A percentile compares a stretch with the other conserved stretches of the same genome.
Evolutionary conservation across 1,284 basidiomycete species (phyloP).

Genomic region (Psilocybe mexicana): DNA sequence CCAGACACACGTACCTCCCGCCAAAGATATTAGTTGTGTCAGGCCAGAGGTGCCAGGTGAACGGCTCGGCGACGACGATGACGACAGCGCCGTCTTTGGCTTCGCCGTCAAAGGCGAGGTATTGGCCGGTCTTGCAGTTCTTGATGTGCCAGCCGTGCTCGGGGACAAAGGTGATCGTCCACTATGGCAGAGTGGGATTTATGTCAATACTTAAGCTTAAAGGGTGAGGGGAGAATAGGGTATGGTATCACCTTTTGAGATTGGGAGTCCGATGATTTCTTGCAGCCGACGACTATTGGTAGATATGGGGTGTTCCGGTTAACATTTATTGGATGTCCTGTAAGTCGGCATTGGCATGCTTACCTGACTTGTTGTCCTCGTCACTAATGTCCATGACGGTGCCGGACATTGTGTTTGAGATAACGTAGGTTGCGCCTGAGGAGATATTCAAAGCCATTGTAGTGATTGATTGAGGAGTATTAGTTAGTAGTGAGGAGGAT

Average conservation of each 20-base stretch:
- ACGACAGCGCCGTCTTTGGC: background rate
- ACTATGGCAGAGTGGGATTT: background rate
- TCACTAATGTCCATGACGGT: background rate
- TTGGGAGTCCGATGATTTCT: too few relatives aligned
- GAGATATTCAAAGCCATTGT: constrained; percentile 5
- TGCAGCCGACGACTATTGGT: too few relatives aligned
- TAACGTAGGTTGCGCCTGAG: constrained; percentile 1
- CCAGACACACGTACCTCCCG: background rate
- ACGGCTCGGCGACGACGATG: background rate
- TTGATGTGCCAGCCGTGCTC: constrained; percentile 3
- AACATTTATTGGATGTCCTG: too few relatives aligned
- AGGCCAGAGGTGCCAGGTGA: constrained; percentile 5
- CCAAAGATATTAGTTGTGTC: background rate
- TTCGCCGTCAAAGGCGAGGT: background rate
- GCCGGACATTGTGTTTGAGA: background rate
- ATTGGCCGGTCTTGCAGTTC: background rate
- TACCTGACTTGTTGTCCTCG: background rate
- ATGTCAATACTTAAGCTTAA: background rate
- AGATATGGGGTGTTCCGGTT: too few relatives aligned
- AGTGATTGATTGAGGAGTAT: background rate
- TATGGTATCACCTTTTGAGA: background rate
- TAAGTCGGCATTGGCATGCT: background rate
- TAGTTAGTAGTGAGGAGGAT: background rate
- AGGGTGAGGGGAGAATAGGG: too few relatives aligned
- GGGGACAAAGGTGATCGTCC: background rate